These are phyloP conservation scores for Ceratobasidium sp. DNA, from an alignment of 1,284 basidiomycete species.

Conservation along the genomic window DNA sequence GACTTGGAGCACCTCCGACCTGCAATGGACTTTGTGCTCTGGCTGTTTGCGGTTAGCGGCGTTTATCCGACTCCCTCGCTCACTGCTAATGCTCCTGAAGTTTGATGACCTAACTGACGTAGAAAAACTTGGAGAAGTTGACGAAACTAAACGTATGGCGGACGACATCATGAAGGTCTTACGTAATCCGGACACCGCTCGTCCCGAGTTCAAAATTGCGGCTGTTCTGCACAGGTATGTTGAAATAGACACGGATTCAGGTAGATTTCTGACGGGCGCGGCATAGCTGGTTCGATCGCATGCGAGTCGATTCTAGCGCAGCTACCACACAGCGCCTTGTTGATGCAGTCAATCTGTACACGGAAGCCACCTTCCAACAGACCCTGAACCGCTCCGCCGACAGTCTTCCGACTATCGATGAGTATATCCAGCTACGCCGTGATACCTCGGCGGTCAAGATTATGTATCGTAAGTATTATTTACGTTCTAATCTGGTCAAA, in stretches of 20 bases:
- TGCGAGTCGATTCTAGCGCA: slow-evolving; percentile 14
- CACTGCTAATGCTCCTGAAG: slow-evolving; percentile 51
- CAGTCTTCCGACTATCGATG: slow-evolving; percentile 68
- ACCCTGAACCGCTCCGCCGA: slow-evolving; percentile 66
- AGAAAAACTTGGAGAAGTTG: slow-evolving; percentile 60
- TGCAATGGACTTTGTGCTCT: slow-evolving; percentile 64
- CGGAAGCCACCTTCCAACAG: slow-evolving; percentile 69
- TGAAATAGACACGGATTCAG: no score
- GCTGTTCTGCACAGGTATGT: slow-evolving; percentile 60
- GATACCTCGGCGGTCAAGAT: slow-evolving; percentile 73
- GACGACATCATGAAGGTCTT: slow-evolving; percentile 57
- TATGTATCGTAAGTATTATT: slow-evolving; percentile 67
- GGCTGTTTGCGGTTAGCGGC: slow-evolving; percentile 63
- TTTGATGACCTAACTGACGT: slow-evolving; percentile 64
- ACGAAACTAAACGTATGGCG: slow-evolving; percentile 59
- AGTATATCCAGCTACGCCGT: slow-evolving; percentile 70
- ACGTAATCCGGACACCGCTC: slow-evolving; percentile 55
- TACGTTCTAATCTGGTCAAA: no score
- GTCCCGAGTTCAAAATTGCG: slow-evolving; percentile 61
- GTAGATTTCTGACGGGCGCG: not conserved
- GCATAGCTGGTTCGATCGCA: slow-evolving; percentile 21
- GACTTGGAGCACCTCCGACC: slow-evolving; percentile 61
- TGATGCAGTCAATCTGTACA: slow-evolving; percentile 68
- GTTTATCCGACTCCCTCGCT: not conserved
- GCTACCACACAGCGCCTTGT: slow-evolving; percentile 63